Conservation (phyloP, 2,329 filamentous ascomycete genomes). For the Cordyceps pruinosa region DNA sequence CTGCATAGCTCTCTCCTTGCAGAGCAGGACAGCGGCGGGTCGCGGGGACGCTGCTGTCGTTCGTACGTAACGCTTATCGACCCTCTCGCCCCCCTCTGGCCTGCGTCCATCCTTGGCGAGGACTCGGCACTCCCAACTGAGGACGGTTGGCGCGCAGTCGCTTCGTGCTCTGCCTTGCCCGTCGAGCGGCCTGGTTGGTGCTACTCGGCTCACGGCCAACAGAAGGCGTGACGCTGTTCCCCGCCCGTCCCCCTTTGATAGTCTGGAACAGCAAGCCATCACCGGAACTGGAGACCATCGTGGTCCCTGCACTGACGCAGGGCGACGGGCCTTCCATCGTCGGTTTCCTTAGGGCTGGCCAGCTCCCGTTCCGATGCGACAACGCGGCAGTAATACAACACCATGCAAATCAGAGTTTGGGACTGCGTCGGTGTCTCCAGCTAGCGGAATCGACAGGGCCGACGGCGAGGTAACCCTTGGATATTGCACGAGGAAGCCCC, state of each 20-base stretch:
- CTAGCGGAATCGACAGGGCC: not conserved
- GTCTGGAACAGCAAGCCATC: not conserved
- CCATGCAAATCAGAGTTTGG: not conserved
- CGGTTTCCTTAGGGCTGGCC: not conserved
- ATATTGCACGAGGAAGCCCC: too few species aligned
- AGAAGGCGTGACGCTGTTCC: not conserved
- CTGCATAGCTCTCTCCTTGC: not conserved
- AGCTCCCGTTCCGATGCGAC: not conserved
- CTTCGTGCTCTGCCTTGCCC: too few species aligned
- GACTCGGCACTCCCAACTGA: not conserved
- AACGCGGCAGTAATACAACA: not conserved
- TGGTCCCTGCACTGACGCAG: not conserved
- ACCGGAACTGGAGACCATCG: not conserved
- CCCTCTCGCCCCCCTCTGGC: not conserved
- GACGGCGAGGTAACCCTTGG: not conserved
- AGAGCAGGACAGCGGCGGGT: not conserved
- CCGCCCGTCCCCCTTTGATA: not conserved
- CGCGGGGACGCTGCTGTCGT: not conserved
- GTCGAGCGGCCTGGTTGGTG: not conserved
- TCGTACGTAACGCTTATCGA: slow-evolving; percentile 6
- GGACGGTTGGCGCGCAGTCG: not conserved
- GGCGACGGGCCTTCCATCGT: not conserved
- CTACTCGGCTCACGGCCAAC: not conserved
- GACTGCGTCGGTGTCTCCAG: not conserved
- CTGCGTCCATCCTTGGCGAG: not conserved